Percentiles rank a stretch among this genome's conserved stretches.
These are phyloP conservation scores for Candida silvicultrix DNA, from an alignment of 805 yeast genomes.

Conservation along the genomic window DNA sequence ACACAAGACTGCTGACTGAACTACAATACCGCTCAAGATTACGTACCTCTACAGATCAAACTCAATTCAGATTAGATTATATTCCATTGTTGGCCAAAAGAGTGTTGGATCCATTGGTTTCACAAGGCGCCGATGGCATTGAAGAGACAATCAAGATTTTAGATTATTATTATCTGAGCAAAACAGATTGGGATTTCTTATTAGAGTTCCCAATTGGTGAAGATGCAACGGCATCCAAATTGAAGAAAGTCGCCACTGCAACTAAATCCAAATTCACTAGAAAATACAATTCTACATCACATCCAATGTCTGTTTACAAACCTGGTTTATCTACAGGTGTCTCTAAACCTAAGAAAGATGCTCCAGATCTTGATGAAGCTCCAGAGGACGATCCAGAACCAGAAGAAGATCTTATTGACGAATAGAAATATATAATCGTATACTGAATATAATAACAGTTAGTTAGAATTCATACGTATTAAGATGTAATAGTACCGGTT, in stretches of 20 bases:
- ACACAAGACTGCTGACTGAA: slow-evolving; percentile 74
- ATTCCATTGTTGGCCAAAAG: slow-evolving; percentile 56
- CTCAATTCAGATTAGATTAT: slow-evolving; percentile 71
- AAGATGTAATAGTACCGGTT: no score
- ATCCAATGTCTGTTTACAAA: slow-evolving; percentile 80
- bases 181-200: slow-evolving; percentile 87
- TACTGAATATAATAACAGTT: no score
- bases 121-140: slow-evolving; percentile 57
- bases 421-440: no score
- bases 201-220: slow-evolving; percentile 80
- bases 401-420: slow-evolving; percentile 13
- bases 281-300: slow-evolving; percentile 65
- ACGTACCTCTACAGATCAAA: slow-evolving; percentile 68
- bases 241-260: slow-evolving; percentile 67
- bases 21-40: slow-evolving; percentile 82
- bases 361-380: slow-evolving; percentile 11
- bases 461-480: no score
- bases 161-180: slow-evolving; percentile 83
- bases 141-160: slow-evolving; percentile 57
- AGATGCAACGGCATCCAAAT: slow-evolving; percentile 33
- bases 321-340: slow-evolving; percentile 54
- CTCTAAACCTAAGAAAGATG: slow-evolving; percentile 15
- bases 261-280: slow-evolving; percentile 84
- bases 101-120: slow-evolving; percentile 52
- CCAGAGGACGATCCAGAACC: slow-evolving; percentile 13